Evolutionary conservation across 805 yeast genomes (phyloP).

Genomic region (Candida insectorum): DNA sequence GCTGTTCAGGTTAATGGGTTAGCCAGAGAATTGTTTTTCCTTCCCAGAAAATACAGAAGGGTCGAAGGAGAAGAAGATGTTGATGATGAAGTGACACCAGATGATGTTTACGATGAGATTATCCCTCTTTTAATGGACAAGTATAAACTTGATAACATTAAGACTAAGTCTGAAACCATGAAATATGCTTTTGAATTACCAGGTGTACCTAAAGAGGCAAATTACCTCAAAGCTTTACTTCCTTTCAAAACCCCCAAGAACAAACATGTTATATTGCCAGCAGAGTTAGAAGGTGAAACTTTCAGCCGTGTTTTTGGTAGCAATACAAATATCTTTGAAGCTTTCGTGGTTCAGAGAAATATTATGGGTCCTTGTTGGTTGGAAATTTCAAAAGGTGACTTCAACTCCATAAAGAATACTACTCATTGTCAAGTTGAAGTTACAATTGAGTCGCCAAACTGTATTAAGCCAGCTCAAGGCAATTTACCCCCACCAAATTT

Average conservation of each 20-base stretch:
- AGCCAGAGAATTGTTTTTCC: constrained; percentile 67
- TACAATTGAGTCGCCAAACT: constrained; percentile 47
- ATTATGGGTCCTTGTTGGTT: constrained; percentile 99
- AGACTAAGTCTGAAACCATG: constrained; percentile 66
- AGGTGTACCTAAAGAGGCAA: constrained; percentile 73
- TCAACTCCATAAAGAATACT: constrained; percentile 53
- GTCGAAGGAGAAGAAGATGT: constrained; percentile 40
- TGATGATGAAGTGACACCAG: constrained; percentile 41
- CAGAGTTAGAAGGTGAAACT: constrained; percentile 70
- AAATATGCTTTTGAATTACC: constrained; percentile 88
- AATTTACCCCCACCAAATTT: constrained; percentile 58
- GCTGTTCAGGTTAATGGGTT: constrained; percentile 73
- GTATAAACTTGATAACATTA: constrained; percentile 58
- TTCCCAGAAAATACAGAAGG: constrained; percentile 57
- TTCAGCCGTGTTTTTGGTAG: constrained; percentile 80
- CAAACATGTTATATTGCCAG: constrained; percentile 47
- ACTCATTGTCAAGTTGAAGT: constrained; percentile 84
- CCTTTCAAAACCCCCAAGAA: constrained; percentile 69
- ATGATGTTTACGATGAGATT: constrained; percentile 77
- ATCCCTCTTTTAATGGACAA: constrained; percentile 60
- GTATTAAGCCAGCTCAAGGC: constrained; percentile 41
- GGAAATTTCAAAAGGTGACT: constrained; percentile 63
- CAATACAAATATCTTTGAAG: constrained; percentile 70
- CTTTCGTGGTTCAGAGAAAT: constrained; percentile 75
- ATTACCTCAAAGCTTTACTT: constrained; percentile 72